phyloP scores from a whole-genome alignment of 2,329 filamentous ascomycete genomes.

The Cordyceps tenuipes region DNA sequence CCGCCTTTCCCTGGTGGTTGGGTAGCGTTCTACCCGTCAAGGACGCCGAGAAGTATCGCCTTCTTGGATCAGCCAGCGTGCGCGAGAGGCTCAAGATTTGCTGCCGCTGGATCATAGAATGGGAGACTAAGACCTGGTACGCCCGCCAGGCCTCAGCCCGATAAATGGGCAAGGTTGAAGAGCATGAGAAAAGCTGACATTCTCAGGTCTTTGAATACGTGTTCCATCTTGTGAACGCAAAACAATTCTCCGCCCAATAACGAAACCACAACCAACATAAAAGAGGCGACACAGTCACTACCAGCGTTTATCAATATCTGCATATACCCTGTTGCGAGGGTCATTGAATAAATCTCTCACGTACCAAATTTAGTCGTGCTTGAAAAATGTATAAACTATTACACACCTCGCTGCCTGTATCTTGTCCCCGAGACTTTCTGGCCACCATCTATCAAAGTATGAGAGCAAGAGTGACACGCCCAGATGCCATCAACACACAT shows the following conservation, averaged over 20 bases:
- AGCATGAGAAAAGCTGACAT: background rate
- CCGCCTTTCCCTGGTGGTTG: conserved; percentile 83
- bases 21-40: conserved; percentile 71
- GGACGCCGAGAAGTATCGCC: conserved; percentile 69
- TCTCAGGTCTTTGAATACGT: background rate
- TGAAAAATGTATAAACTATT: background rate
- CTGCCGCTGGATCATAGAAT: conserved; percentile 66
- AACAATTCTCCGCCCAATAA: background rate
- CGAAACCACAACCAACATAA: background rate
- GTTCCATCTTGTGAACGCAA: background rate
- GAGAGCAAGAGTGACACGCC: background rate
- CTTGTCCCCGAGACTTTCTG: background rate
- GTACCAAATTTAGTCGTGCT: background rate
- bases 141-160: conserved; percentile 21
- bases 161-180: background rate
- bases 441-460: background rate
- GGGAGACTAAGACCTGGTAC: conserved; percentile 65
- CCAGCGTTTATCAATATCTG: background rate
- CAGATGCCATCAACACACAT: background rate
- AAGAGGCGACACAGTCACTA: background rate
- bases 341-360: background rate
- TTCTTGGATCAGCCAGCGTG: conserved; percentile 67
- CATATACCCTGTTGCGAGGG: background rate
- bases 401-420: background rate
- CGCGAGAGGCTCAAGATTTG: conserved; percentile 77